Percentiles rank a stretch among this genome's conserved stretches.
These are phyloP conservation scores for Cairneyella variabilis DNA, from an alignment of 495 filamentous ascomycete genomes.

Conservation along the genomic window DNA sequence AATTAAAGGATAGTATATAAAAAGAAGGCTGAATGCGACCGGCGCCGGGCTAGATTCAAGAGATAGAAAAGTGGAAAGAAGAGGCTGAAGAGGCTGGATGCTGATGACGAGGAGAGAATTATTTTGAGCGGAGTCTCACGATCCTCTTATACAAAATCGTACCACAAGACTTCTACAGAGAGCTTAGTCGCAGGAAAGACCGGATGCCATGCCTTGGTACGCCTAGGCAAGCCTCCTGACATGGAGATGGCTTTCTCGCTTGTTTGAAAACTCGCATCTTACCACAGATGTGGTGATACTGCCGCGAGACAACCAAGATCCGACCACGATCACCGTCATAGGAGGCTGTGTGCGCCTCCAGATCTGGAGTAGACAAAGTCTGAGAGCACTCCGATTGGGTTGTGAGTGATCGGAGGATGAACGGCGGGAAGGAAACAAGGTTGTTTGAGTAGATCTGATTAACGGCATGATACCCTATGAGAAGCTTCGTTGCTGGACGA, in stretches of 20 bases:
- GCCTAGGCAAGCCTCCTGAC: constrained; percentile 8
- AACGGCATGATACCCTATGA: background rate
- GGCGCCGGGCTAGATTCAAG: constrained; percentile 22
- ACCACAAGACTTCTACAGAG: background rate
- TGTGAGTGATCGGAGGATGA: background rate
- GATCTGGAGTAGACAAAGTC: constrained; percentile 1
- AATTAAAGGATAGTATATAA: constrained; percentile 18
- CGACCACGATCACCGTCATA: background rate
- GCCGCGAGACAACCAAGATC: constrained; percentile 6
- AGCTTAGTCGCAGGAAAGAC: constrained; percentile 14
- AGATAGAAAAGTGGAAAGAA: constrained; percentile 19
- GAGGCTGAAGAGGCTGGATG: constrained; percentile 18
- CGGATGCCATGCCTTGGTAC: constrained; percentile 22
- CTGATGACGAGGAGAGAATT: constrained; percentile 22
- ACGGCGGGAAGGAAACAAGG: background rate
- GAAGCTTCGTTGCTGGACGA: background rate
- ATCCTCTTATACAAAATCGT: constrained; percentile 17
- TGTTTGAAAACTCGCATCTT: constrained; percentile 10
- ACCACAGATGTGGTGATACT: constrained; percentile 4
- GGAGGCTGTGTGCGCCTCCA: constrained; percentile 6
- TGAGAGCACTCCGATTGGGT: constrained; percentile 13
- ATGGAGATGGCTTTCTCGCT: constrained; percentile 1
- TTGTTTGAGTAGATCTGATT: background rate
- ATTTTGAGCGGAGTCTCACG: constrained; percentile 13
- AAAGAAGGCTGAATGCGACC: constrained; percentile 21